A percentile compares a stretch with the other conserved stretches of the same genome.
phyloP scores from a whole-genome alignment of 139 green algal species.

The Coelastrella sp. region DNA sequence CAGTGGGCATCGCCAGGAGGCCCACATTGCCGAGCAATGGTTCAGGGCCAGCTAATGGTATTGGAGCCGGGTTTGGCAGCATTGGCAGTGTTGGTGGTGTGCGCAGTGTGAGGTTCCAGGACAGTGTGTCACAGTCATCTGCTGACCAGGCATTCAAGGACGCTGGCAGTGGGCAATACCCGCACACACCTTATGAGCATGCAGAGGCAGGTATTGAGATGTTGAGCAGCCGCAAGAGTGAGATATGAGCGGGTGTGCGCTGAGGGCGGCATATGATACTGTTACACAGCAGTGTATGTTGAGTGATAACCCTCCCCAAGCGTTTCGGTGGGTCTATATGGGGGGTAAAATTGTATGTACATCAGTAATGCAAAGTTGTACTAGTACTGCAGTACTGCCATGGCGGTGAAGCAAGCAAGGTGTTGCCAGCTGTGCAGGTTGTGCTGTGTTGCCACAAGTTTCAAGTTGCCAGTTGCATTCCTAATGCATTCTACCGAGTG shows the following conservation, averaged over 20 bases:
- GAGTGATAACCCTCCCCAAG: too few relatives aligned
- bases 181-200: slow-evolving; percentile 6
- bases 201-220: slow-evolving; percentile 24
- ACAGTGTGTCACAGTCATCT: background rate
- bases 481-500: background rate
- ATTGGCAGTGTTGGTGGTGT: slow-evolving; percentile 15
- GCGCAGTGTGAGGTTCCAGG: background rate
- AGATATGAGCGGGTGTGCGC: background rate
- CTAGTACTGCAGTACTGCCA: too few relatives aligned
- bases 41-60: background rate
- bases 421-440: background rate
- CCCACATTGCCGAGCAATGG: background rate
- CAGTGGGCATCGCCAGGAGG: background rate
- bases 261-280: too few relatives aligned
- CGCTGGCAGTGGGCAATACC: background rate
- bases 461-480: background rate
- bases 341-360: too few relatives aligned
- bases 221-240: background rate
- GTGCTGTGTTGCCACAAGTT: background rate
- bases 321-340: too few relatives aligned
- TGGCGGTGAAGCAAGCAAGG: too few relatives aligned
- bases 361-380: too few relatives aligned
- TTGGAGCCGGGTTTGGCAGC: background rate
- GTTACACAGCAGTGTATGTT: too few relatives aligned
- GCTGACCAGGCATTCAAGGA: background rate